A percentile compares a stretch with the other conserved stretches of the same genome.
Conservation (phyloP, 371 early-diverging fungal genomes). For the Phascolomyces articulosus region DNA sequence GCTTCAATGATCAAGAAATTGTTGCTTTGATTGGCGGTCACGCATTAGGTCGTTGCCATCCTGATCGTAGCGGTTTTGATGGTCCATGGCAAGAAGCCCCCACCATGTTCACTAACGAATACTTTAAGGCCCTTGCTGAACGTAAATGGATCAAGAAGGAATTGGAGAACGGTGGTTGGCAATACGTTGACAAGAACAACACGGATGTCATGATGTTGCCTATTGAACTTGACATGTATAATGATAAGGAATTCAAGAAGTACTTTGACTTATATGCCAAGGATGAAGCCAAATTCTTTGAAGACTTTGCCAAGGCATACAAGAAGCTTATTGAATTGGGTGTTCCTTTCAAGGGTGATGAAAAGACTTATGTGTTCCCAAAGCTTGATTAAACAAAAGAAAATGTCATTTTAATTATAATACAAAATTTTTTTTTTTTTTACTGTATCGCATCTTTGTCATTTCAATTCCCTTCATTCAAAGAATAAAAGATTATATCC, state of each 20-base stretch:
- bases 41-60: slow-evolving; percentile 95
- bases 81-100: slow-evolving; percentile 92
- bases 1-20: slow-evolving; percentile 95
- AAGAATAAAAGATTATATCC: too few relatives aligned
- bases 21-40: slow-evolving; percentile 94
- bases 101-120: slow-evolving; percentile 88
- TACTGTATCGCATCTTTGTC: too few relatives aligned
- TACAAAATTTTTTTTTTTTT: too few relatives aligned
- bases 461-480: too few relatives aligned
- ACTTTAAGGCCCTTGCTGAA: slow-evolving; percentile 77
- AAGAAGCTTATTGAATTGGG: slow-evolving; percentile 89
- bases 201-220: slow-evolving; percentile 56
- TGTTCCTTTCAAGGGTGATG: slow-evolving; percentile 67
- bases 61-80: slow-evolving; percentile 86
- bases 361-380: slow-evolving; percentile 62
- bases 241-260: slow-evolving; percentile 75
- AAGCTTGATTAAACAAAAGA: too few relatives aligned
- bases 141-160: slow-evolving; percentile 85
- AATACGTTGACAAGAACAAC: slow-evolving; percentile 81
- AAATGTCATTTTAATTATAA: too few relatives aligned
- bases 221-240: slow-evolving; percentile 44
- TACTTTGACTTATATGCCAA: slow-evolving; percentile 85
- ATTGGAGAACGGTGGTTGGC: slow-evolving; percentile 79
- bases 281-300: slow-evolving; percentile 77
- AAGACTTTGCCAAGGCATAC: slow-evolving; percentile 85